Percentiles rank a stretch among this genome's conserved stretches.
These are phyloP conservation scores for Pythium sp. DNA, from an alignment of 352 stramenopile genomes.

Conservation along the genomic window DNA sequence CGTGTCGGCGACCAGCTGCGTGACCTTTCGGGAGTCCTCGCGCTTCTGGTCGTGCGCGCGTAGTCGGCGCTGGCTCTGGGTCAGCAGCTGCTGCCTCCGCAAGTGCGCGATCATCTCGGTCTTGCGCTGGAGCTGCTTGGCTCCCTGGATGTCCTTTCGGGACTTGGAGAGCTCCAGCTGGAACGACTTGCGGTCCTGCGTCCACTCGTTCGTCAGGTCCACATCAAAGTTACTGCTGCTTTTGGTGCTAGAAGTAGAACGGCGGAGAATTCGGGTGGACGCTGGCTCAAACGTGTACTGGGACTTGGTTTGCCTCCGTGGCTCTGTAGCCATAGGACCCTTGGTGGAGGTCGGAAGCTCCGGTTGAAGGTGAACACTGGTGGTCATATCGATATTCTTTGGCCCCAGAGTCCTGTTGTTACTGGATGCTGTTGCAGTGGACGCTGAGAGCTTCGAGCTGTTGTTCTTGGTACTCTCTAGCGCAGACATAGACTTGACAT, in stretches of 20 bases:
- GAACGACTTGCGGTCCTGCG: conserved; percentile 35
- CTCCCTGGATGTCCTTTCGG: conserved; percentile 34
- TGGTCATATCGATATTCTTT: background rate
- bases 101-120: conserved; percentile 37
- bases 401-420: conserved; percentile 3
- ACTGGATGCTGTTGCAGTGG: conserved; percentile 10
- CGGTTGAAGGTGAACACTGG: background rate
- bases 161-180: conserved; percentile 43
- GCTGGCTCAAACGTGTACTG: conserved; percentile 32
- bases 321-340: background rate
- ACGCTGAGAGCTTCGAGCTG: background rate
- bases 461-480: background rate
- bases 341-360: background rate
- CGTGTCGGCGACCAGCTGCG: conserved; percentile 46
- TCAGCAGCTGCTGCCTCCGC: conserved; percentile 36
- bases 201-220: conserved; percentile 33
- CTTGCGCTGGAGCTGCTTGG: conserved; percentile 36
- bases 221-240: background rate
- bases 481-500: background rate
- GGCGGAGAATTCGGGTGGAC: conserved; percentile 17
- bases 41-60: conserved; percentile 29
- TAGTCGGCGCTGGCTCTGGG: conserved; percentile 39
- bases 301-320: conserved; percentile 2
- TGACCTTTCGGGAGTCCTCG: conserved; percentile 26
- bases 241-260: conserved; percentile 2